phyloP scores from a whole-genome alignment of 768 basidiomycete species.

The Sarcomyxa edulis region DNA sequence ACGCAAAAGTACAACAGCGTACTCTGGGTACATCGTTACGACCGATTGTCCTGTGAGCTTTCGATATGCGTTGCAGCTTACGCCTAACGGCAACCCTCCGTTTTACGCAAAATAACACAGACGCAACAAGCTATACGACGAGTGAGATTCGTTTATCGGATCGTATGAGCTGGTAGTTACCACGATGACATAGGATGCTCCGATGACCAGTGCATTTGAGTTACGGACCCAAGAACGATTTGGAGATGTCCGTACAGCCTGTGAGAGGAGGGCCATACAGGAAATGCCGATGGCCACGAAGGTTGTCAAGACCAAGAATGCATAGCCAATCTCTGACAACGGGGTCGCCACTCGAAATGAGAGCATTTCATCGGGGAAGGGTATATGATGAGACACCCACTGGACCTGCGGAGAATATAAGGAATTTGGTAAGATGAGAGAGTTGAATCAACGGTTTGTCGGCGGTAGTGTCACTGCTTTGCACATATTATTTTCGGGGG shows the following conservation, averaged over 20 bases:
- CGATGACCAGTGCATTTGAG: conserved; percentile 63
- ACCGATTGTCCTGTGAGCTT: conserved; percentile 46
- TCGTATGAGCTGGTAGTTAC: conserved; percentile 25
- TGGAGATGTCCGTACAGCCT: conserved; percentile 65
- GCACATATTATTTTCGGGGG: no score
- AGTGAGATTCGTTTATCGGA: conserved; percentile 3
- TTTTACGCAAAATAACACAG: conserved; percentile 60
- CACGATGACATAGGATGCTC: conserved; percentile 64
- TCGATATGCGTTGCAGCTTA: conserved; percentile 64
- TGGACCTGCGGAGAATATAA: no score
- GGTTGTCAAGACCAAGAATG: conserved; percentile 41
- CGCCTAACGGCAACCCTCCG: conserved; percentile 62
- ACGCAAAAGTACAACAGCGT: conserved; percentile 8
- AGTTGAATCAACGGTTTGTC: background rate
- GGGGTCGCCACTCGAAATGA: conserved; percentile 41
- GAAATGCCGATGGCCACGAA: conserved; percentile 57
- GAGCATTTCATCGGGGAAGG: conserved; percentile 33
- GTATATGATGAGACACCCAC: conserved; percentile 5
- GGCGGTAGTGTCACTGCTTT: no score
- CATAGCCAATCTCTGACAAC: conserved; percentile 50
- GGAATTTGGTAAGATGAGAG: background rate
- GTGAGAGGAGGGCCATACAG: conserved; percentile 59
- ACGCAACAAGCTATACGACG: conserved; percentile 44
- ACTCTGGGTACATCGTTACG: conserved; percentile 60
- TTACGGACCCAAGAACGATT: conserved; percentile 52